Evolutionary conservation across 352 stramenopile species (phyloP).

Genomic region (Pythium brachiatum): DNA sequence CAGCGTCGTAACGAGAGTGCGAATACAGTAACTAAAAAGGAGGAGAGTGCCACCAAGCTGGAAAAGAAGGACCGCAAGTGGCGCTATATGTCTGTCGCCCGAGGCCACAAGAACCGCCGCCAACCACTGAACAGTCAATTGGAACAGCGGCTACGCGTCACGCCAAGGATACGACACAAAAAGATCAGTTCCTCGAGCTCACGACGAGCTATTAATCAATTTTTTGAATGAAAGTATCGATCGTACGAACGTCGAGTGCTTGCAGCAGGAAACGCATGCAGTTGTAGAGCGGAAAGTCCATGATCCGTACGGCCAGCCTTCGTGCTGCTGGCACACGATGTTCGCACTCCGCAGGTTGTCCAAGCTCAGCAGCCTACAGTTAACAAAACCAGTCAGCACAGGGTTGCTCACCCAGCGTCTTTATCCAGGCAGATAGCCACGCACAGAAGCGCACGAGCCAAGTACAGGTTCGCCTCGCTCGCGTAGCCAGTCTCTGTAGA

Average conservation of each 20-base stretch:
- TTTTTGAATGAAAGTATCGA: too few species aligned
- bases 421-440: constrained; percentile 20
- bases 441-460: constrained; percentile 79
- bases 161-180: constrained; percentile 34
- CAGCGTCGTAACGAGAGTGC: too few species aligned
- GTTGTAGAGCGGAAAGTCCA: constrained; percentile 80
- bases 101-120: too few species aligned
- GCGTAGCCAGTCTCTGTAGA: constrained; percentile 64
- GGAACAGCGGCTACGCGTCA: constrained; percentile 81
- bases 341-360: constrained; percentile 88
- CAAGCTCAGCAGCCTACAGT: constrained; percentile 60
- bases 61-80: too few species aligned
- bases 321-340: constrained; percentile 57
- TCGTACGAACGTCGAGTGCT: constrained; percentile 64
- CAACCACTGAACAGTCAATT: too few species aligned
- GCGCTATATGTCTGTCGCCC: too few species aligned
- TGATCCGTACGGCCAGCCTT: constrained; percentile 28
- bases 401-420: too few species aligned
- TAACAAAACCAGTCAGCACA: background rate
- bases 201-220: too few species aligned
- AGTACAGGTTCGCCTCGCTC: constrained; percentile 79
- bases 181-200: too few species aligned
- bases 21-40: too few species aligned
- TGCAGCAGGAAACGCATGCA: constrained; percentile 82
- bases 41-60: too few species aligned